phyloP scores from a whole-genome alignment of 1,139 yeast species.

The Neolecta irregularis region DNA sequence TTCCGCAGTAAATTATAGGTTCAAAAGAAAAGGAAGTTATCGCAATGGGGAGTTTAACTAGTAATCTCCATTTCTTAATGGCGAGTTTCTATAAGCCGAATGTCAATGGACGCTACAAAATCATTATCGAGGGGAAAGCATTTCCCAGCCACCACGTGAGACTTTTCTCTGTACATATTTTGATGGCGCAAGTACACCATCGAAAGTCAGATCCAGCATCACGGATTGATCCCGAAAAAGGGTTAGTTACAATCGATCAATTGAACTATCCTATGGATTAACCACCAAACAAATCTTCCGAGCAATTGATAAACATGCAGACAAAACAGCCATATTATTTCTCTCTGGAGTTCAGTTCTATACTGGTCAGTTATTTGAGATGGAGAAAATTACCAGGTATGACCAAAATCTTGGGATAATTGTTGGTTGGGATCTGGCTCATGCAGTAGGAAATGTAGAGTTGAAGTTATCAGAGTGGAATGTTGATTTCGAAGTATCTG shows the following conservation, averaged over 20 bases:
- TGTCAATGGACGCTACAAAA: conserved; percentile 37
- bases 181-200: conserved; percentile 45
- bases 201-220: conserved; percentile 51
- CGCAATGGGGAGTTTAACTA: conserved; percentile 72
- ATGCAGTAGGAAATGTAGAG: conserved; percentile 79
- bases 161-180: background rate
- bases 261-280: conserved; percentile 39
- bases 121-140: conserved; percentile 70
- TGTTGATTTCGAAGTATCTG: conserved; percentile 82
- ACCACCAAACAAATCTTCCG: conserved; percentile 47
- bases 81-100: conserved; percentile 59
- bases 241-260: conserved; percentile 50
- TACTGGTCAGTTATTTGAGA: conserved; percentile 77
- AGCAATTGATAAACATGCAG: conserved; percentile 41
- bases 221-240: conserved; percentile 43
- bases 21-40: conserved; percentile 63
- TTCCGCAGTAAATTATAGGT: conserved; percentile 56
- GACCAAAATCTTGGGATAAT: conserved; percentile 41
- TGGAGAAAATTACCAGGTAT: conserved; percentile 44
- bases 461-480: conserved; percentile 68
- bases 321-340: conserved; percentile 55
- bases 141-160: conserved; percentile 65
- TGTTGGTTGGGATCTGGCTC: conserved; percentile 95
- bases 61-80: conserved; percentile 61
- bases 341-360: conserved; percentile 85